Percentiles rank a stretch among this genome's conserved stretches.
Evolutionary conservation across 2,329 filamentous ascomycete genomes (phyloP).

Genomic region (Fusarium sp.): DNA sequence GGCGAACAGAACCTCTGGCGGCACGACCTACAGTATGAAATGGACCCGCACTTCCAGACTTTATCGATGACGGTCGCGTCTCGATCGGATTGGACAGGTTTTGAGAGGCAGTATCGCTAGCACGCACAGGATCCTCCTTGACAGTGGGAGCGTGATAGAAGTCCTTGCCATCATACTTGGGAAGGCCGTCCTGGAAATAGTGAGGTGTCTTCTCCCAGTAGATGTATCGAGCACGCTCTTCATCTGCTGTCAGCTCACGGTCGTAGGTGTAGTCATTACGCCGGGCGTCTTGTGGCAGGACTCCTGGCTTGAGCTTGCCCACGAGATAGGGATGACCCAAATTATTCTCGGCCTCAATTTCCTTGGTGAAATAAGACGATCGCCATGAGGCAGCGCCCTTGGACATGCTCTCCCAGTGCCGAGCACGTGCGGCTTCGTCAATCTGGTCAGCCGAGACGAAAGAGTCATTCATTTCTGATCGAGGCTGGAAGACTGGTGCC

Average conservation of each 20-base stretch:
- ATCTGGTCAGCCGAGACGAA: conserved; percentile 23
- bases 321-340: conserved; percentile 63
- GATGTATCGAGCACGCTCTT: conserved; percentile 67
- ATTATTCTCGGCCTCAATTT: conserved; percentile 23
- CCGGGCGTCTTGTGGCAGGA: conserved; percentile 55
- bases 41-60: conserved; percentile 27
- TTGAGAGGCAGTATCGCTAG: not conserved
- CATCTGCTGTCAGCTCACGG: conserved; percentile 68
- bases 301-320: conserved; percentile 61
- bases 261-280: conserved; percentile 65
- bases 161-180: conserved; percentile 73
- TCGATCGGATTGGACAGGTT: not conserved
- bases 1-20: conserved; percentile 32
- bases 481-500: conserved; percentile 63
- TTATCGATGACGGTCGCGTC: conserved; percentile 1
- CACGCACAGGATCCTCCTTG: conserved; percentile 50
- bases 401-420: conserved; percentile 14
- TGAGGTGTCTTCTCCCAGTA: conserved; percentile 70
- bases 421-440: conserved; percentile 13
- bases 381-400: conserved; percentile 37
- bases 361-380: conserved; percentile 40
- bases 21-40: conserved; percentile 32
- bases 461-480: conserved; percentile 42
- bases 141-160: conserved; percentile 70
- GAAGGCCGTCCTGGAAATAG: conserved; percentile 63